Conservation (phyloP, 2,329 filamentous ascomycete genomes). For the Meredithiella fracta region DNA sequence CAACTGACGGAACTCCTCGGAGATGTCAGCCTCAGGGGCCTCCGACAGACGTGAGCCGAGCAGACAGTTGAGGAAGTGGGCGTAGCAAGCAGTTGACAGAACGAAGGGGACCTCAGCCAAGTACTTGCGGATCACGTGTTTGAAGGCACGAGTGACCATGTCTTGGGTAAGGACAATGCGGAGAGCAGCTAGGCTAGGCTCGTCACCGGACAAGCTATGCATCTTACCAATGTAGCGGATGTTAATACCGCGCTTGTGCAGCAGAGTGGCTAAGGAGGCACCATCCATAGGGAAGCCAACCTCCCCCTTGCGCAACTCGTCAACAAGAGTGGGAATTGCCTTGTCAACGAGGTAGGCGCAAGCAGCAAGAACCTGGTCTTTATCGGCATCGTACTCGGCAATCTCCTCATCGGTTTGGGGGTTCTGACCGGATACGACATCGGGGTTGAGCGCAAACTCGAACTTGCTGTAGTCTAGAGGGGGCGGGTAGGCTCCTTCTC, state of each 20-base stretch:
- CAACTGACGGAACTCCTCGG: slow-evolving; percentile 53
- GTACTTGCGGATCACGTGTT: slow-evolving; percentile 71
- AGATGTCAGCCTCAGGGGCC: slow-evolving; percentile 63
- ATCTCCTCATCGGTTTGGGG: slow-evolving; percentile 87
- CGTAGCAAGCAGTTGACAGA: slow-evolving; percentile 61
- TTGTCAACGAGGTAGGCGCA: slow-evolving; percentile 62
- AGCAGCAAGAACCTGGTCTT: slow-evolving; percentile 72
- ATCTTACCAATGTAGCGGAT: slow-evolving; percentile 86
- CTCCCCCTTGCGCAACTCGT: slow-evolving; percentile 79
- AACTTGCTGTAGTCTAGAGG: slow-evolving; percentile 78
- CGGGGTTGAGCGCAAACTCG: slow-evolving; percentile 77
- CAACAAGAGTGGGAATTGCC: slow-evolving; percentile 69
- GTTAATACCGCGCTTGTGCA: slow-evolving; percentile 97
- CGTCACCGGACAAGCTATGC: slow-evolving; percentile 46
- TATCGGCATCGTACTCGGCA: slow-evolving; percentile 63
- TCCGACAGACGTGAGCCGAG: slow-evolving; percentile 60
- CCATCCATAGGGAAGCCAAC: slow-evolving; percentile 98
- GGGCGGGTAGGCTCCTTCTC: slow-evolving; percentile 18
- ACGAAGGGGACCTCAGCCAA: slow-evolving; percentile 64
- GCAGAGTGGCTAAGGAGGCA: slow-evolving; percentile 67
- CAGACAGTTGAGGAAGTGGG: slow-evolving; percentile 87
- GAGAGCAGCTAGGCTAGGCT: slow-evolving; percentile 59
- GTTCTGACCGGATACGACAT: slow-evolving; percentile 82
- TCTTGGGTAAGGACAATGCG: slow-evolving; percentile 68
- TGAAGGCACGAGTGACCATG: slow-evolving; percentile 90